phyloP scores from a whole-genome alignment of 2,329 filamentous ascomycete genomes.

The Paecilomyces dactylethromorphus region DNA sequence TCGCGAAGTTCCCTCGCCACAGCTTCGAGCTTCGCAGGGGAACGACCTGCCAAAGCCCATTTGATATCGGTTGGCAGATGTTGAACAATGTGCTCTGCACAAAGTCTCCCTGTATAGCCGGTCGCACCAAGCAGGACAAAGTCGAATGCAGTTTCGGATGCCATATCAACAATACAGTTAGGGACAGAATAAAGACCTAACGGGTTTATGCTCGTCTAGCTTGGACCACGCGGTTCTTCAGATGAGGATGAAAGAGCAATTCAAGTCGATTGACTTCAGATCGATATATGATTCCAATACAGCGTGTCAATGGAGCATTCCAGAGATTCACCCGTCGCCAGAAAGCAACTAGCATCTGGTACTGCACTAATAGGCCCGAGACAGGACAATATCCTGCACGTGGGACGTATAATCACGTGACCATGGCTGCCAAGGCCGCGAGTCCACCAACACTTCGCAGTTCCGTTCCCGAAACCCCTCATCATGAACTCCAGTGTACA shows the following conservation, averaged over 20 bases:
- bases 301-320: background rate
- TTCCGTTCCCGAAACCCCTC: background rate
- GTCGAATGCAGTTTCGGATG: constrained; percentile 51
- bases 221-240: background rate
- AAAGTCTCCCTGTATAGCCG: constrained; percentile 77
- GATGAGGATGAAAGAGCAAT: background rate
- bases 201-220: constrained; percentile 1
- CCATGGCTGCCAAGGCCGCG: background rate
- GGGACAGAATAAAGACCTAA: constrained; percentile 4
- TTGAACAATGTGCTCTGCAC: constrained; percentile 66
- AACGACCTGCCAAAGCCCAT: constrained; percentile 85
- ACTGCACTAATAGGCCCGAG: background rate
- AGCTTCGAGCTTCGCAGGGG: constrained; percentile 64
- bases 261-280: background rate
- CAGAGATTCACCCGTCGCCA: background rate
- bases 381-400: background rate
- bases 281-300: background rate
- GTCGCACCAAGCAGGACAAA: constrained; percentile 61
- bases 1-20: constrained; percentile 61
- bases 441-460: too few species aligned
- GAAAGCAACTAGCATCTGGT: background rate
- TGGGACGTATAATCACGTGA: background rate
- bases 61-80: constrained; percentile 68
- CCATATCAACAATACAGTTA: constrained; percentile 23
- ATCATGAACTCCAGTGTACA: background rate